Evolutionary conservation across 2,329 filamentous ascomycete genomes (phyloP), one percentile per base, ranked within the genome.

Genomic region (Colletotrichum echinochloae): DNA sequence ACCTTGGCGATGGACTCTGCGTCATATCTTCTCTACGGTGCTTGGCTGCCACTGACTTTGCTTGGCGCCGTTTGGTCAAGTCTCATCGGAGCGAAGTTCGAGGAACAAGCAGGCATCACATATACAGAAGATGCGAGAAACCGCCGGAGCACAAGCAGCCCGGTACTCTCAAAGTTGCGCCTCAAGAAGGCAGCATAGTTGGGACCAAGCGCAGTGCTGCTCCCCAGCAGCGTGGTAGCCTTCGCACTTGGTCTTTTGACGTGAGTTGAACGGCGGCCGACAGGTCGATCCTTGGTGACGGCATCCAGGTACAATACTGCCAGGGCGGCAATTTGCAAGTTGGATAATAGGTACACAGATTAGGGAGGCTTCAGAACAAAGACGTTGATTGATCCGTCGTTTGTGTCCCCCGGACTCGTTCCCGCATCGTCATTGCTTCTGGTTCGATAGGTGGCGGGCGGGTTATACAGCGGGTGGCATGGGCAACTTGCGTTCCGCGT

Each of bases 21-120:
- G 12, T 52, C 14, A 30, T 28, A 44, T 66, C 55, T 14, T 14
- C 55, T 39, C 28, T 20, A 46, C 46, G 33, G 49, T 30, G 41
- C 55, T 60, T 66, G 66, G 48, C 49, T 35, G 26, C 8, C 41
- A 9, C 8, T 49, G 41, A 33, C 35, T 30, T 44, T 28, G 46
- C 66, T 60, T 60, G 66, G 66, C 66, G 26, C 33, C 30, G 66
- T 60, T 66, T 70, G 51, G 37, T 65, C 61, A 18, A 59, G 66
- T 69, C 54, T 65, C 52, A n/a, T n/a, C 20, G 20, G n/a, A 44
- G 49, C 12, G 46, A 44, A 48, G n/a, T 20, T 35, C 18, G 52
- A 60, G 18, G 18, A n/a, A 54, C 20, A 5, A 54, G 14, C 28
- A 28, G n/a, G 46, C 59, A 61, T 52, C 46, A 18, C 41, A n/a